Conservation (phyloP, 192 early-diverging fungal species). For the Kappamyces sp. region DNA sequence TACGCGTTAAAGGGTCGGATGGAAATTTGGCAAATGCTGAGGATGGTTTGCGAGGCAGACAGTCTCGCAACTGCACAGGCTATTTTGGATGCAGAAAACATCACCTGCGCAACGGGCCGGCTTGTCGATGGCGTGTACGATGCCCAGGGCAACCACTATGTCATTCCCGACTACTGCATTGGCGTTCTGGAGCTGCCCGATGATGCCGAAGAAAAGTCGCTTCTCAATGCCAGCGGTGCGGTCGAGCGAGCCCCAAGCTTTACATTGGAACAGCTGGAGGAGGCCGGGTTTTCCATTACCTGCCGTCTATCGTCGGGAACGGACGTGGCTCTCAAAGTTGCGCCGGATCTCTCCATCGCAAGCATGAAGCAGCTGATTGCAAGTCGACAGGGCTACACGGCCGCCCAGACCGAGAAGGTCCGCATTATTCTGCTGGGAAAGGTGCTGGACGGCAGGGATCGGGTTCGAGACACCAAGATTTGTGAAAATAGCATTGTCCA, state of each 20-base stretch:
- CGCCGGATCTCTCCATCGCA: conserved; percentile 5
- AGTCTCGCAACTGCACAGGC: conserved; percentile 46
- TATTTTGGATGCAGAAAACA: conserved; percentile 61
- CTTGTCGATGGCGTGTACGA: conserved; percentile 73
- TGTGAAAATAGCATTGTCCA: conserved; percentile 13
- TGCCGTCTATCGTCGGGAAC: conserved; percentile 9
- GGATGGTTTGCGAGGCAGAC: conserved; percentile 49
- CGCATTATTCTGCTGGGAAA: conserved; percentile 14
- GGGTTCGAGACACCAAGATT: conserved; percentile 18
- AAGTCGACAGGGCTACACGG: conserved; percentile 2
- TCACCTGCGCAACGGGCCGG: conserved; percentile 65
- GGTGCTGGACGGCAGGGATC: conserved; percentile 5
- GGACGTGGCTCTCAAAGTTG: conserved; percentile 1
- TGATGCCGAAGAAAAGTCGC: background rate
- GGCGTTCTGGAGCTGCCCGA: conserved; percentile 27
- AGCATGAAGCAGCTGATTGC: conserved; percentile 5
- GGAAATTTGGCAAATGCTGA: conserved; percentile 75
- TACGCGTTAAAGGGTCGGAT: conserved; percentile 37
- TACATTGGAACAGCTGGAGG: background rate
- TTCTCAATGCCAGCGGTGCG: background rate
- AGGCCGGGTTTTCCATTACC: conserved; percentile 11
- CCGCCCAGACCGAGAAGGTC: background rate
- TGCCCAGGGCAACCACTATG: conserved; percentile 65
- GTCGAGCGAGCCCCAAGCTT: background rate
- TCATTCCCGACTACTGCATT: conserved; percentile 62